Evolutionary conservation across 2,329 filamentous ascomycete species (phyloP).

Genomic region (Fusarium sp.): DNA sequence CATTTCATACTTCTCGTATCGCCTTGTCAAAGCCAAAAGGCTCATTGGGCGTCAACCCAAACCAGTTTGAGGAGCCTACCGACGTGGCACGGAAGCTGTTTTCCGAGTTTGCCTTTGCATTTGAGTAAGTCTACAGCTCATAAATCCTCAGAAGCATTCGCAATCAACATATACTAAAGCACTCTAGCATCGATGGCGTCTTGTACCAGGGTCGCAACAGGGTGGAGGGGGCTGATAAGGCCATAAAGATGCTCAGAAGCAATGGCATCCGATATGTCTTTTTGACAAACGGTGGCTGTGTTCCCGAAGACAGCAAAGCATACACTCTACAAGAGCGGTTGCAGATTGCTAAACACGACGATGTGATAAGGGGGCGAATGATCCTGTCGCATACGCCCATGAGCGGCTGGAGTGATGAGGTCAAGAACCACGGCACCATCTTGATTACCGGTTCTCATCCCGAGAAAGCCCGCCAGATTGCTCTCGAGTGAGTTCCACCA

Average conservation of each 20-base stretch:
- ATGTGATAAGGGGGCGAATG: conserved; percentile 51
- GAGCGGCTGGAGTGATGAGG: conserved; percentile 66
- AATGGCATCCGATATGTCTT: conserved; percentile 90
- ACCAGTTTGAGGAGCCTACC: conserved; percentile 37
- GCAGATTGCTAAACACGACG: conserved; percentile 47
- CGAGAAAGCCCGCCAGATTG: conserved; percentile 75
- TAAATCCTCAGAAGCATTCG: neutral
- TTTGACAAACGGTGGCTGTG: conserved; percentile 94
- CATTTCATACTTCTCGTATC: conserved; percentile 28
- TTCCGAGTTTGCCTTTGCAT: conserved; percentile 53
- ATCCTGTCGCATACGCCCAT: conserved; percentile 91
- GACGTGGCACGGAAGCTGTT: conserved; percentile 42
- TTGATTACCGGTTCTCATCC: conserved; percentile 78
- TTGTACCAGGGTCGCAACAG: conserved; percentile 83
- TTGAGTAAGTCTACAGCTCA: conserved; percentile 47
- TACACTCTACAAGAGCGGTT: conserved; percentile 51
- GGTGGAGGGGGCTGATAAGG: conserved; percentile 79
- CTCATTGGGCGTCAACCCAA: conserved; percentile 37
- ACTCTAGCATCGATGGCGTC: conserved; percentile 84
- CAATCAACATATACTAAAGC: conserved; percentile 12
- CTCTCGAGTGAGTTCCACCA: conserved; percentile 64
- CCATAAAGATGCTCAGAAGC: conserved; percentile 77
- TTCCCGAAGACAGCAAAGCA: conserved; percentile 68
- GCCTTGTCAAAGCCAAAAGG: conserved; percentile 39
- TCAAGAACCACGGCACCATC: conserved; percentile 63